Evolutionary conservation across 495 filamentous ascomycete species (phyloP), one percentile per base, ranked within the genome.

Genomic region (Aspergillus panamensis): DNA sequence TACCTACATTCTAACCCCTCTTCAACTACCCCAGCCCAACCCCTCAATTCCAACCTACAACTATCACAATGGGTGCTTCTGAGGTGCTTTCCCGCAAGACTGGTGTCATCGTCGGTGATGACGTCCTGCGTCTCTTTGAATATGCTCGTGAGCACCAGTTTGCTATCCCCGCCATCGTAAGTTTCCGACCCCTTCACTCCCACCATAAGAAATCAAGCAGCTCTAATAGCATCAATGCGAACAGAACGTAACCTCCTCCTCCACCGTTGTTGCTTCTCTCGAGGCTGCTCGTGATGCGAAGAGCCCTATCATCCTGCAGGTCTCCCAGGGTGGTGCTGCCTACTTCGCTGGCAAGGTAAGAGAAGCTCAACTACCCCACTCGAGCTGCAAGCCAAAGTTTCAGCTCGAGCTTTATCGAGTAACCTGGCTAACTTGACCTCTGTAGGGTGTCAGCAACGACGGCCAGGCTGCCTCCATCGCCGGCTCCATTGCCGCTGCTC

Each of bases 251-350:
- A 97, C 94, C 63, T 96, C 90, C 48, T 92, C 88, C 51, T 94
- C 89, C 60, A 96, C 92, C 49, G 91, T 88, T 48, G 85, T 96
- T 60, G 86, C 91, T 63, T 77, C 88, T 19, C 89, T 97, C 53
- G 94, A 99, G 78, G 95, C 95, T 63, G 94, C 94, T 57, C 84
- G 91, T 59, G 94, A 97, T 69, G 75, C 83, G 64, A 93, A 91
- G 67, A 81, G 88, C 48, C 92, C 93, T 50, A 85, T 97, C 76
- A 88, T 96, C 71, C 84, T 96, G 57, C 92, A 97, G 78, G 77
- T 90, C 64, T 93, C 89, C 66, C 89, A 97, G 76, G 93, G 94
- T 67, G 94, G 94, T 74, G 88, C 92, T 37, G 92, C 91, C 62
- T 96, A 87, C 84, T 97, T 96, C 72, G 87, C 87, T 66, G 93